Evolutionary conservation across 345 rosid genomes (phyloP), one percentile per base, ranked within the genome.

Genomic region (Sapria himalayana): DNA sequence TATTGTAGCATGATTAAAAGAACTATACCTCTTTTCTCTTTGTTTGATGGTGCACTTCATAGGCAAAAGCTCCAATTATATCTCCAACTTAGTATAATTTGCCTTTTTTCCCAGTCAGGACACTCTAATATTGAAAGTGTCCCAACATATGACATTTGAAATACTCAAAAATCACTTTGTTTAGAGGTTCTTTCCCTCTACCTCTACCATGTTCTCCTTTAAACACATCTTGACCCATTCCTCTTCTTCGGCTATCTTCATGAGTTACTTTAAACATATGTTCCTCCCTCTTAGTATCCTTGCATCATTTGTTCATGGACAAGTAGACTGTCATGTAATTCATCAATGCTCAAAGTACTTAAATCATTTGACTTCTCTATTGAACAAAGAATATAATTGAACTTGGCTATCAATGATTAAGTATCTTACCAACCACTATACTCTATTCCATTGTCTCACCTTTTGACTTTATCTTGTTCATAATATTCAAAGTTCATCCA

Each of bases 281-380:
- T 23, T 47, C 51, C 12, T 47, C 51, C 51, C 15, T n/a, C 9
- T 3, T 47, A 42, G 16, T 15, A 5, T 17, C 24, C 51, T 11
- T 34, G 27, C 43, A 47, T 35, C 15, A 14, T 7, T 22, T 46
- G 41, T 37, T 35, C 51, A 27, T 47, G 52, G 6, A 38, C 45
- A 19, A 48, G 22, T 16, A 45, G 25, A 25, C 37, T 9, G n/a
- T 45, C 22, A n/a, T 38, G 25, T 1, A 48, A 22, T 15, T 37
- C 52, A 27, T 45, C 49, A 37, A 48, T 38, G 7, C 15, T n/a
- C n/a, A n/a, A n/a, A n/a, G n/a, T n/a, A n/a, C n/a, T n/a, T n/a
- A n/a, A n/a, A n/a, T n/a, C n/a, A n/a, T n/a, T n/a, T n/a, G n/a
- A n/a, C n/a, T n/a, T n/a, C n/a, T n/a, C n/a, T n/a, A n/a, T n/a